A percentile compares a stretch with the other conserved stretches of the same genome.
phyloP scores from a whole-genome alignment of 331 rosid species.

The Malus hybrid region DNA sequence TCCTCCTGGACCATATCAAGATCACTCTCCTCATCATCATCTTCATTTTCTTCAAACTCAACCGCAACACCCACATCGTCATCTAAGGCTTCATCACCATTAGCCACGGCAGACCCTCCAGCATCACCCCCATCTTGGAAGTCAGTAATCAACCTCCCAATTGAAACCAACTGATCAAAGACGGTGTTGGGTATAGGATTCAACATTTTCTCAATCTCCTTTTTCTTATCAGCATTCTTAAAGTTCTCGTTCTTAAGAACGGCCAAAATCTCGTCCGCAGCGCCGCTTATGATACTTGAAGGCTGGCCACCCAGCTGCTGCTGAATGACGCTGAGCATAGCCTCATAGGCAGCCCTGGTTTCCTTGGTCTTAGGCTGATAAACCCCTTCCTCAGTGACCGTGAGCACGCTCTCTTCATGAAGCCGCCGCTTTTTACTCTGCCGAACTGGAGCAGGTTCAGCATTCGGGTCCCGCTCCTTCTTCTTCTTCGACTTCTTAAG shows the following conservation, averaged over 20 bases:
- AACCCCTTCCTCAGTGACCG: conserved; percentile 68
- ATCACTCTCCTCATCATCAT: conserved; percentile 91
- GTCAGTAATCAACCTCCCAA: conserved; percentile 76
- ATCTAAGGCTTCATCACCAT: conserved; percentile 73
- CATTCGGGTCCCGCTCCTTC: conserved; percentile 50
- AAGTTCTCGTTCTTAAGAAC: conserved; percentile 58
- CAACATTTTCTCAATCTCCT: conserved; percentile 79
- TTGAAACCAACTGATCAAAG: conserved; percentile 63
- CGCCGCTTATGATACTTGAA: conserved; percentile 66
- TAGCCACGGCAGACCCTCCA: conserved; percentile 31
- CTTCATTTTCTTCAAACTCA: conserved; percentile 89
- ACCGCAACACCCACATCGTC: conserved; percentile 90
- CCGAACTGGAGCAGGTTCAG: conserved; percentile 23
- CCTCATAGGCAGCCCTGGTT: conserved; percentile 89
- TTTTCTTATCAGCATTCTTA: conserved; percentile 71
- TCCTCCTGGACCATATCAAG: conserved; percentile 85
- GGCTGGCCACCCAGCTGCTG: conserved; percentile 90
- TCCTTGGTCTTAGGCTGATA: conserved; percentile 92
- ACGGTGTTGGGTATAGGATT: conserved; percentile 37
- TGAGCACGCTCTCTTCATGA: conserved; percentile 75
- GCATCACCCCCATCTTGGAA: conserved; percentile 64
- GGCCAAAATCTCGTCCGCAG: conserved; percentile 70
- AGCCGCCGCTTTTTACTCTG: conserved; percentile 65
- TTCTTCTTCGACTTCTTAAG: conserved; percentile 63
- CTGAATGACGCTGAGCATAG: conserved; percentile 85